Base-by-base conservation (phyloP, 83 land plant species). In the Isoetes engelmannii region DNA sequence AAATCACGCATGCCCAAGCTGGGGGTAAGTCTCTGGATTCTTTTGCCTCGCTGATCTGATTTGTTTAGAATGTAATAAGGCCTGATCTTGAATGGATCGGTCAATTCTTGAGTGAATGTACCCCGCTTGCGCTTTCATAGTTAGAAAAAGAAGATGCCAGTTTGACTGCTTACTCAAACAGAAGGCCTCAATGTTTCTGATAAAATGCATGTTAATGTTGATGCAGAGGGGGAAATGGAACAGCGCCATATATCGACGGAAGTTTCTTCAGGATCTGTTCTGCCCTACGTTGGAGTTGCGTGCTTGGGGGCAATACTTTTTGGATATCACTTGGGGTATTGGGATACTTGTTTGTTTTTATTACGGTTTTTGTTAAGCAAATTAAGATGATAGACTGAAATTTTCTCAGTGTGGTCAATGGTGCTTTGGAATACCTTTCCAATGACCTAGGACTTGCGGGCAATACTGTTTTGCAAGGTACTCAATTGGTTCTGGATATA, bases 301-400 rank as follows among this genome's bases (percentile, higher is more conserved):
- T 90, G 99, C 72, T 69, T 91, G 64, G 99, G 97, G 44, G 97
- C 99, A 48, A 83, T 91, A 72, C 72, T 95, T 51, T 87, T 90
- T 72, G 99, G 99, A 18, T 95, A 95, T 77, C 96, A 91, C 81
- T 83, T 95, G 57, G 99, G 97, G 99, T 95, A 85, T 45, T 20
- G 9, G 20, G 9, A 15, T 60, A 9, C 3, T 60, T n/a, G n/a
- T 12, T 51, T n/a, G n/a, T 51, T 51, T 51, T 51, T 1, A 15
- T 51, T 10, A 0, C n/a, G 12, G 54, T 1, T 51, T 51, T 10
- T 51, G n/a, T 51, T 10, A 51, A 51, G 3, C 54, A 12, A 15
- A 51, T 51, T 12, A 1, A 51, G 54, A 51, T n/a, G 54, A 51
- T 28, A 3, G 2, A 3, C 3, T 51, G 54, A 51, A 51, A 51